phyloP scores from a whole-genome alignment of 345 rosid genomes.

The Iberis pinnata region DNA sequence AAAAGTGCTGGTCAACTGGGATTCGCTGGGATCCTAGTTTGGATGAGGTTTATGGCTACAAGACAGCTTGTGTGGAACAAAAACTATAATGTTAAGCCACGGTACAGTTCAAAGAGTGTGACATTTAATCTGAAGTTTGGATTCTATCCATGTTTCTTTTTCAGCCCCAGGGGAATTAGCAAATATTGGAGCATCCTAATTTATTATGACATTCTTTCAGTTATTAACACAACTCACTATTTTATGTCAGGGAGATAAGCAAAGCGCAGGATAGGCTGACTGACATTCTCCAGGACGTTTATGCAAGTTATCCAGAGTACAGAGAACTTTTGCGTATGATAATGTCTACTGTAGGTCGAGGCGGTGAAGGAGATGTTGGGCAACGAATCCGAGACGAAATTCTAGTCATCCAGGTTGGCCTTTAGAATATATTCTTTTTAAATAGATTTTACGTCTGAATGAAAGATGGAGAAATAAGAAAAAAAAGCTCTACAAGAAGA shows the following conservation, averaged over 20 bases:
- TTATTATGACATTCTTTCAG: conserved; percentile 2
- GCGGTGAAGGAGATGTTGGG: conserved; percentile 99
- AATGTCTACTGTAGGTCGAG: conserved; percentile 94
- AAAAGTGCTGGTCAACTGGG: conserved; percentile 71
- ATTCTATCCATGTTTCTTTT: not conserved
- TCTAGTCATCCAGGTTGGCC: conserved; percentile 82
- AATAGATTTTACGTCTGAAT: conserved; percentile 2
- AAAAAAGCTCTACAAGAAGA: not conserved
- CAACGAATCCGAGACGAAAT: conserved; percentile 98
- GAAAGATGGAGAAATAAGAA: not conserved
- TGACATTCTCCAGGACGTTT: conserved; percentile 58
- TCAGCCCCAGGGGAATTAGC: not conserved
- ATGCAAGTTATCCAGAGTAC: conserved; percentile 48
- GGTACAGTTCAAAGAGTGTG: conserved; percentile 41
- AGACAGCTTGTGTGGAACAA: conserved; percentile 99
- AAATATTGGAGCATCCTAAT: conserved; percentile 7
- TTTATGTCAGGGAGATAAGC: conserved; percentile 81
- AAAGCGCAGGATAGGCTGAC: conserved; percentile 95
- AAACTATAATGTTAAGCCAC: conserved; percentile 97
- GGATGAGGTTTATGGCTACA: conserved; percentile 99
- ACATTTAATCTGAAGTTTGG: conserved; percentile 11
- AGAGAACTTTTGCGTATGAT: conserved; percentile 79
- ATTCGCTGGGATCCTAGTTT: conserved; percentile 83
- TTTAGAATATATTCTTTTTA: conserved; percentile 13
- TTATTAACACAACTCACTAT: conserved; percentile 4